Conservation (phyloP, 2,329 filamentous ascomycete genomes). For the Aureobasidium melanogenum region DNA sequence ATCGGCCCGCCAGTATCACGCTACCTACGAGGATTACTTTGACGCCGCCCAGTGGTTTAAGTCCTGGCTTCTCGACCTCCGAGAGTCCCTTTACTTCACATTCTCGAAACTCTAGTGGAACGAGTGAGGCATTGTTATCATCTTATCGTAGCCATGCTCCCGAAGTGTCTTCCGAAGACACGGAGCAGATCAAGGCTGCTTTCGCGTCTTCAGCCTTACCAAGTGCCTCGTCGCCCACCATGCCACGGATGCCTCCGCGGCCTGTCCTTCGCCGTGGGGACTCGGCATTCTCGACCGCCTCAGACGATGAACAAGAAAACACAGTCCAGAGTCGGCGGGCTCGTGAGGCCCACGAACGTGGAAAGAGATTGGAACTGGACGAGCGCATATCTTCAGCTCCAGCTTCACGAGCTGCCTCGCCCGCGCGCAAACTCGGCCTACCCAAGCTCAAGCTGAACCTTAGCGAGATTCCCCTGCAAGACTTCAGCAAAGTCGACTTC, state of each 20-base stretch:
- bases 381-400: slow-evolving; percentile 22
- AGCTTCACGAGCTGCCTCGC: slow-evolving; percentile 23
- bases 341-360: slow-evolving; percentile 26
- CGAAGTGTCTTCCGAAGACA: slow-evolving; percentile 12
- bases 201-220: background rate
- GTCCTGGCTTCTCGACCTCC: background rate
- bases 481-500: slow-evolving; percentile 14
- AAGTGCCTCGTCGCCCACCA: background rate
- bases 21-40: slow-evolving; percentile 2
- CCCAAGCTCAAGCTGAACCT: slow-evolving; percentile 13
- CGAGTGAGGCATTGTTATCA: background rate
- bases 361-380: slow-evolving; percentile 25
- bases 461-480: slow-evolving; percentile 22
- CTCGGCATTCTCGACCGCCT: slow-evolving; percentile 4
- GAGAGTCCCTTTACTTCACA: background rate
- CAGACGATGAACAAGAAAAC: slow-evolving; percentile 6
- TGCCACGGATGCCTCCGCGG: slow-evolving; percentile 4
- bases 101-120: background rate
- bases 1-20: slow-evolving; percentile 9
- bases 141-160: slow-evolving; percentile 9
- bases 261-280: slow-evolving; percentile 14
- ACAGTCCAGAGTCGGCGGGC: slow-evolving; percentile 17
- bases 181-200: slow-evolving; percentile 13
- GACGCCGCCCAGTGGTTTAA: slow-evolving; percentile 1
- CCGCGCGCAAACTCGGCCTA: slow-evolving; percentile 8